These are phyloP conservation scores for Plasmodium adleri DNA, from an alignment of 169 alveolate genomes.

Conservation along the genomic window DNA sequence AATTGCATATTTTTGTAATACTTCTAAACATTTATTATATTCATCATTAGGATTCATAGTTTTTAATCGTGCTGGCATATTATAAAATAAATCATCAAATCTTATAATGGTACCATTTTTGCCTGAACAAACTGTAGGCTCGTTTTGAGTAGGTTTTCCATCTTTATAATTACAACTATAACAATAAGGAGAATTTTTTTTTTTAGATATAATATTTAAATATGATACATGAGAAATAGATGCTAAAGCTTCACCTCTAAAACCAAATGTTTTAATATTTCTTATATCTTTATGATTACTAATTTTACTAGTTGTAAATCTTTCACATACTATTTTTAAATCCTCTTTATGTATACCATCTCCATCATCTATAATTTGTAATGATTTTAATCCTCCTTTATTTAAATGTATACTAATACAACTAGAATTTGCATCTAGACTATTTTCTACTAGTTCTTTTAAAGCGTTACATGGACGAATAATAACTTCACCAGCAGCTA, in stretches of 20 bases:
- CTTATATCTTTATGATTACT: conserved; percentile 89
- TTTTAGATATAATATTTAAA: conserved; percentile 92
- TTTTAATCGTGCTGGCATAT: conserved; percentile 78
- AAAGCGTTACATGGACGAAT: conserved; percentile 96
- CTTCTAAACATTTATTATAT: conserved; percentile 91
- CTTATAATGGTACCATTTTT: conserved; percentile 82
- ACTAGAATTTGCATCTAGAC: conserved; percentile 97
- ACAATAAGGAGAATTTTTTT: conserved; percentile 86
- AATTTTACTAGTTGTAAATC: conserved; percentile 98
- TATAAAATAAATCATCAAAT: conserved; percentile 83
- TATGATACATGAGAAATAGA: conserved; percentile 94
- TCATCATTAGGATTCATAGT: conserved; percentile 86
- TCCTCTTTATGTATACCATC: conserved; percentile 95
- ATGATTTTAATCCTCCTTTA: conserved; percentile 94
- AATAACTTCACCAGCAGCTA: conserved; percentile 99
- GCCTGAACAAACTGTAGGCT: conserved; percentile 78
- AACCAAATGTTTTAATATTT: conserved; percentile 95
- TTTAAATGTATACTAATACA: conserved; percentile 88
- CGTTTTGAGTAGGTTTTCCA: conserved; percentile 86
- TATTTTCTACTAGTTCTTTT: conserved; percentile 98
- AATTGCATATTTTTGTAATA: conserved; percentile 93
- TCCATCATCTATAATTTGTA: conserved; percentile 97
- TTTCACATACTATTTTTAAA: conserved; percentile 94
- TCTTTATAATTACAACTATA: conserved; percentile 87
- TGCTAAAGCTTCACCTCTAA: conserved; percentile 99